Percentiles rank a stretch among this genome's conserved stretches.
Evolutionary conservation across 163 green algal genomes (phyloP).

Genomic region (Smithsoniella earleae): DNA sequence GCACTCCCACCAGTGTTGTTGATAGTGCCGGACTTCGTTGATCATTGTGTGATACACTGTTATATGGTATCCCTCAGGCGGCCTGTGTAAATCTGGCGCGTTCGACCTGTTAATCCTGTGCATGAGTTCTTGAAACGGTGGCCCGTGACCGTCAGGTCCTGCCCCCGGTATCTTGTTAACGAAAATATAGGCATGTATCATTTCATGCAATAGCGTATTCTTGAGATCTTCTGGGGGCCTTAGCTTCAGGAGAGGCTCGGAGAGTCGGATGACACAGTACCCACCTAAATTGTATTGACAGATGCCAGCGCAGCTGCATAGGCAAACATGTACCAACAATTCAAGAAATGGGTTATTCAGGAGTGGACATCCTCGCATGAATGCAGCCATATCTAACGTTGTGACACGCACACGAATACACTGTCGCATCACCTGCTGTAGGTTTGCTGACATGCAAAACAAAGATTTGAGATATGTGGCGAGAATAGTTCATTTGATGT

Average conservation of each 20-base stretch:
- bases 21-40: slow-evolving; percentile 56
- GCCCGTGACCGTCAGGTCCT: slow-evolving; percentile 53
- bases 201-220: slow-evolving; percentile 72
- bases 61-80: slow-evolving; percentile 59
- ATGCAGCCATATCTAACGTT: too few species aligned
- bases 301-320: slow-evolving; percentile 52
- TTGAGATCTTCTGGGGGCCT: slow-evolving; percentile 66
- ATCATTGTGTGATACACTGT: slow-evolving; percentile 63
- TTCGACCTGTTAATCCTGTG: slow-evolving; percentile 58
- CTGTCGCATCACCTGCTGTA: too few species aligned
- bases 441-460: background rate
- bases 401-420: too few species aligned
- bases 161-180: slow-evolving; percentile 48
- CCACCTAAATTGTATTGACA: slow-evolving; percentile 45
- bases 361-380: too few species aligned
- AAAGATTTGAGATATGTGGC: background rate
- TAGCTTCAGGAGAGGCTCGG: slow-evolving; percentile 70
- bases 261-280: slow-evolving; percentile 65
- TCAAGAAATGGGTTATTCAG: too few species aligned
- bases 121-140: slow-evolving; percentile 56
- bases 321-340: background rate
- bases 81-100: slow-evolving; percentile 54
- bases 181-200: slow-evolving; percentile 82
- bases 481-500: background rate
- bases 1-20: slow-evolving; percentile 65